These are phyloP conservation scores for Pseudopyricularia javanii DNA, from an alignment of 2,329 filamentous ascomycete genomes.

Conservation along the genomic window DNA sequence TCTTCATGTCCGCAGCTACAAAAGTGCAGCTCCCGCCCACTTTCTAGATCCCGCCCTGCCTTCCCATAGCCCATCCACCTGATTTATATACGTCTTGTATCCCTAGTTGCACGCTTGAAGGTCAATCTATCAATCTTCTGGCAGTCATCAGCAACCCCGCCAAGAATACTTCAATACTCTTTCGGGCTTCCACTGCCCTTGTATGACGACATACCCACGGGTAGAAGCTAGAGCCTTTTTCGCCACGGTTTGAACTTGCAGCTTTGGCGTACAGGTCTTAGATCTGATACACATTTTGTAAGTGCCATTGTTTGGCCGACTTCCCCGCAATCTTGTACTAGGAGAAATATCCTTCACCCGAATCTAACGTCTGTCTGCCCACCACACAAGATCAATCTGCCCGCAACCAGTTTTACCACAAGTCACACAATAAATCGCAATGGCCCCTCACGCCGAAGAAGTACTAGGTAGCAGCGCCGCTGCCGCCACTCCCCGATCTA, in stretches of 20 bases:
- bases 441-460: slow-evolving; percentile 2
- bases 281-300: too few species aligned
- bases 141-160: not conserved
- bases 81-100: too few species aligned
- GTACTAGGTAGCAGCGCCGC: not conserved
- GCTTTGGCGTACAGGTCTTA: too few species aligned
- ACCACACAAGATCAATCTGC: not conserved
- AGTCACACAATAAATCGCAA: not conserved
- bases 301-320: too few species aligned
- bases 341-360: too few species aligned
- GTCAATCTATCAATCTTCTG: too few species aligned
- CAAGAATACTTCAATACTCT: not conserved
- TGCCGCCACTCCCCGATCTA: not conserved
- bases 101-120: too few species aligned
- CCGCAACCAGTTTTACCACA: not conserved
- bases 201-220: slow-evolving; percentile 4
- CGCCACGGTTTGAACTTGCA: not conserved
- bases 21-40: not conserved
- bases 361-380: too few species aligned
- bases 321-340: not conserved
- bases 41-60: not conserved
- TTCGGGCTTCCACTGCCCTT: not conserved
- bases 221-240: not conserved
- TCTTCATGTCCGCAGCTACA: not conserved
- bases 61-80: not conserved